Percentiles rank a stretch among this genome's conserved stretches.
Evolutionary conservation across 164 flowering plant genomes (phyloP).

Genomic region (Vitis rupestris): DNA sequence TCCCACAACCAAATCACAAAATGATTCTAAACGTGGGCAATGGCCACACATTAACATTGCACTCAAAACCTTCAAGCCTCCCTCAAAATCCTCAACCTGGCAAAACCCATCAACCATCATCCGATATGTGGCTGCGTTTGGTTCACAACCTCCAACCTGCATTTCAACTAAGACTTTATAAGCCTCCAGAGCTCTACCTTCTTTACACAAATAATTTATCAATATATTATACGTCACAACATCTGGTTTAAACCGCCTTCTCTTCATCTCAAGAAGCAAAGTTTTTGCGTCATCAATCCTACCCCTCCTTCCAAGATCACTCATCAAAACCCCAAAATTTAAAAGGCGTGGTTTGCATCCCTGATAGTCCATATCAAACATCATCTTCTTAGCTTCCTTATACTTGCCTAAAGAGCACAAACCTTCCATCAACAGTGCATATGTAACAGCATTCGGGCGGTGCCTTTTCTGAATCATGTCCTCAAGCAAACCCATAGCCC

Average conservation of each 20-base stretch:
- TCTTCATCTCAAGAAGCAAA: conserved; percentile 74
- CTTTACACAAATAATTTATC: conserved; percentile 61
- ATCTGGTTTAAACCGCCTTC: conserved; percentile 66
- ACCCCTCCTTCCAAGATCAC: conserved; percentile 69
- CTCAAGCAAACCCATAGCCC: conserved; percentile 48
- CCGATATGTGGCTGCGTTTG: conserved; percentile 74
- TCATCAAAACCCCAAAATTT: conserved; percentile 84
- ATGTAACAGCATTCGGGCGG: conserved; percentile 63
- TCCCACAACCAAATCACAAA: conserved; percentile 53
- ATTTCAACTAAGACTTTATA: conserved; percentile 71
- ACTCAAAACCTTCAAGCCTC: conserved; percentile 59
- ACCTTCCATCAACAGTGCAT: conserved; percentile 81
- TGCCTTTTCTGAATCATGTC: conserved; percentile 63
- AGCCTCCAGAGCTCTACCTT: conserved; percentile 56
- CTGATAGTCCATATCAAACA: conserved; percentile 94
- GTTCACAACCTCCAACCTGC: conserved; percentile 73
- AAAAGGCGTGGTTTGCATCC: conserved; percentile 62
- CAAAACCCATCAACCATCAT: conserved; percentile 90
- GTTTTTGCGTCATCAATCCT: conserved; percentile 63
- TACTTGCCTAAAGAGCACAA: conserved; percentile 54
- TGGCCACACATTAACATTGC: conserved; percentile 64
- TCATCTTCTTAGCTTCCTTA: conserved; percentile 71
- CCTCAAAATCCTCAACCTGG: conserved; percentile 52
- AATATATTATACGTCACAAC: conserved; percentile 71
- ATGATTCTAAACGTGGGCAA: conserved; percentile 58